A percentile compares a stretch with the other conserved stretches of the same genome.
phyloP scores from a whole-genome alignment of 2,329 filamentous ascomycete species.

The Fusarium globosum region DNA sequence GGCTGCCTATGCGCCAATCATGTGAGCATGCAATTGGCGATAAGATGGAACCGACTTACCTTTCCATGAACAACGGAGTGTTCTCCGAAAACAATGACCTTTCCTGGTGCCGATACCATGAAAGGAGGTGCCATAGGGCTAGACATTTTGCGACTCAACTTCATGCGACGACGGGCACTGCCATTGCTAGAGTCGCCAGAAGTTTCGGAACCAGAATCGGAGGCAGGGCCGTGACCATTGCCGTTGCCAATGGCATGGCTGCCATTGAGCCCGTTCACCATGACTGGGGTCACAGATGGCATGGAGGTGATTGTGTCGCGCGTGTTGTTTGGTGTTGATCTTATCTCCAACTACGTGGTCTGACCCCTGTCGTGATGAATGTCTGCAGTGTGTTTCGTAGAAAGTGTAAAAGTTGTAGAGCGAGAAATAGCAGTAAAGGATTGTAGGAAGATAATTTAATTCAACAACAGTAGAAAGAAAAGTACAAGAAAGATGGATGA shows the following conservation, averaged over 20 bases:
- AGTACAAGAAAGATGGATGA: slow-evolving; percentile 8
- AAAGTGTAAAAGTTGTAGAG: not conserved
- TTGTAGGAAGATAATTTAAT: slow-evolving; percentile 10
- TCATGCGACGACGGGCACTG: slow-evolving; percentile 51
- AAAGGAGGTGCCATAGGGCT: slow-evolving; percentile 85
- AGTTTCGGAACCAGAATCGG: slow-evolving; percentile 42
- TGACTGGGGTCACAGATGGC: slow-evolving; percentile 37
- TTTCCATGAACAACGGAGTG: slow-evolving; percentile 98
- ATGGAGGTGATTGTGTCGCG: slow-evolving; percentile 29
- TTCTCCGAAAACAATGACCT: slow-evolving; percentile 98
- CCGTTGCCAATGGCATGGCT: slow-evolving; percentile 24
- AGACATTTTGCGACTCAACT: slow-evolving; percentile 66
- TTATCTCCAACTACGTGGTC: slow-evolving; percentile 15
- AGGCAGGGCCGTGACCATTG: slow-evolving; percentile 27
- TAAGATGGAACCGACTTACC: slow-evolving; percentile 56
- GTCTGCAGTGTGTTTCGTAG: slow-evolving; percentile 10
- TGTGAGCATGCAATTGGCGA: slow-evolving; percentile 32
- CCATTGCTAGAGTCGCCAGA: slow-evolving; percentile 49
- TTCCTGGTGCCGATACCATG: slow-evolving; percentile 97
- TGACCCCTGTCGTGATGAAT: slow-evolving; percentile 15
- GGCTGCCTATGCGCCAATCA: slow-evolving; percentile 69
- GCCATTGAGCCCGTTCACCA: slow-evolving; percentile 42
- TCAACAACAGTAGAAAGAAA: slow-evolving; percentile 2
- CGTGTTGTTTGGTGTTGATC: slow-evolving; percentile 27
- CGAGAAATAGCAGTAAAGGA: not conserved